phyloP scores from a whole-genome alignment of 345 rosid genomes.

The Euphorbia peplus region DNA sequence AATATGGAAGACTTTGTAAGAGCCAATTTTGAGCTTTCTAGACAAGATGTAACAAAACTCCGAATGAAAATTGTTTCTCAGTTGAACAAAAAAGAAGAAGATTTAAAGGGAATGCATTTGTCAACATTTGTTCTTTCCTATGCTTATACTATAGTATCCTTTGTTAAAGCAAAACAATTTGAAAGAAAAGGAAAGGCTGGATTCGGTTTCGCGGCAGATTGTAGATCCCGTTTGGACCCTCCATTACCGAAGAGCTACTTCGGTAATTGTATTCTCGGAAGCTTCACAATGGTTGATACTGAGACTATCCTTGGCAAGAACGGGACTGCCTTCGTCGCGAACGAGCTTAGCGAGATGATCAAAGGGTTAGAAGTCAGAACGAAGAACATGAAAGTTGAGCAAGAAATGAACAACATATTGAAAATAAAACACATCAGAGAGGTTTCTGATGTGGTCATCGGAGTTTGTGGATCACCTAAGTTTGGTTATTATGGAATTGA shows the following conservation, averaged over 20 bases:
- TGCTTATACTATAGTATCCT: constrained; percentile 25
- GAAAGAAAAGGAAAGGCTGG: constrained; percentile 1
- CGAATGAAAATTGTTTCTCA: constrained; percentile 16
- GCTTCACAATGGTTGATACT: too few species aligned
- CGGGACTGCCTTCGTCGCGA: background rate
- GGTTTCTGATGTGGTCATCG: too few species aligned
- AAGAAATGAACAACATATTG: too few species aligned
- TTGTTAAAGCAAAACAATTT: constrained; percentile 29
- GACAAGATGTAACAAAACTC: constrained; percentile 25
- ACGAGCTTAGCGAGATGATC: background rate
- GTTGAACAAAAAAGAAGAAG: background rate
- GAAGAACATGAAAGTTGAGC: background rate
- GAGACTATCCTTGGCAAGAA: too few species aligned
- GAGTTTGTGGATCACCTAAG: too few species aligned
- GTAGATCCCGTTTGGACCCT: constrained; percentile 9
- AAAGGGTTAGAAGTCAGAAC: background rate
- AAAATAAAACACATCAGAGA: too few species aligned
- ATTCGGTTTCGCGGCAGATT: constrained; percentile 32
- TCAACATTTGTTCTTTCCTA: constrained; percentile 37
- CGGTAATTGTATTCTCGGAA: constrained; percentile 34
- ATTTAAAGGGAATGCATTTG: constrained; percentile 7
- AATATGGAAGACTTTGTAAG: too few species aligned
- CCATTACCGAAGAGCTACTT: constrained; percentile 32
- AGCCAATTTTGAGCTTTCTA: background rate
- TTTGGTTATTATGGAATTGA: too few species aligned